phyloP scores from a whole-genome alignment of 345 rosid species.

The Bretschneidera sinensis region DNA sequence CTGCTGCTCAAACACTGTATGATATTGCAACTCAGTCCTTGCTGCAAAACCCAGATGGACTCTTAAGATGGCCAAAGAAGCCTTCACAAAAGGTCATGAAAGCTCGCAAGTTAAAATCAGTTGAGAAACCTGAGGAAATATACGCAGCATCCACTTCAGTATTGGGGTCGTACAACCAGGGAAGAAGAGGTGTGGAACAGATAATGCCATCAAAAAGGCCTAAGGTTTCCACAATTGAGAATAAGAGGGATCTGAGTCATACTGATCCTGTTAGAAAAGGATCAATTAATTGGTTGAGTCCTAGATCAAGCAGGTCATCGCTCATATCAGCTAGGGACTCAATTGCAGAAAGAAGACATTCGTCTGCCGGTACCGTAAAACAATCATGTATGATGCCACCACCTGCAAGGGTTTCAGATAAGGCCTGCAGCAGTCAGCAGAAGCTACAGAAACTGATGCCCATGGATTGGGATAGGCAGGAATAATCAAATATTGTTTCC shows the following conservation, averaged over 20 bases:
- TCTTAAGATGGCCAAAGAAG: slow-evolving; percentile 61
- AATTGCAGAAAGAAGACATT: slow-evolving; percentile 33
- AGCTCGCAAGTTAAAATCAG: slow-evolving; percentile 58
- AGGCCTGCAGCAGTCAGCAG: slow-evolving; percentile 35
- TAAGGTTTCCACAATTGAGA: slow-evolving; percentile 40
- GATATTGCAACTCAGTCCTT: slow-evolving; percentile 43
- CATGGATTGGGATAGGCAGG: slow-evolving; percentile 32
- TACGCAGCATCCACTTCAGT: slow-evolving; percentile 20
- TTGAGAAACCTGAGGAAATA: slow-evolving; percentile 37
- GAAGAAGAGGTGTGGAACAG: slow-evolving; percentile 29
- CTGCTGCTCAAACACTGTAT: slow-evolving; percentile 68
- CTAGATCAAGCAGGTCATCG: slow-evolving; percentile 55
- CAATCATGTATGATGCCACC: slow-evolving; percentile 52
- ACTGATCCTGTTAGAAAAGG: slow-evolving; percentile 32
- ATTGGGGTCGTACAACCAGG: slow-evolving; percentile 21
- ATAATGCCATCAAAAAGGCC: slow-evolving; percentile 52
- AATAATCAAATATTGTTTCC: slow-evolving; percentile 14
- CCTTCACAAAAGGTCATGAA: slow-evolving; percentile 61
- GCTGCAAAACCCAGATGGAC: slow-evolving; percentile 38
- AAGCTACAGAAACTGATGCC: slow-evolving; percentile 38
- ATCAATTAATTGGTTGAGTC: slow-evolving; percentile 32
- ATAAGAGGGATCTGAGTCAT: slow-evolving; percentile 24
- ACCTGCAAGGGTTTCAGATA: slow-evolving; percentile 37
- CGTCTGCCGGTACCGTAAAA: slow-evolving; percentile 38
- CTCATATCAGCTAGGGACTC: slow-evolving; percentile 37